Conservation (phyloP, 2,329 filamentous ascomycete genomes). For the Graphium sp. region DNA sequence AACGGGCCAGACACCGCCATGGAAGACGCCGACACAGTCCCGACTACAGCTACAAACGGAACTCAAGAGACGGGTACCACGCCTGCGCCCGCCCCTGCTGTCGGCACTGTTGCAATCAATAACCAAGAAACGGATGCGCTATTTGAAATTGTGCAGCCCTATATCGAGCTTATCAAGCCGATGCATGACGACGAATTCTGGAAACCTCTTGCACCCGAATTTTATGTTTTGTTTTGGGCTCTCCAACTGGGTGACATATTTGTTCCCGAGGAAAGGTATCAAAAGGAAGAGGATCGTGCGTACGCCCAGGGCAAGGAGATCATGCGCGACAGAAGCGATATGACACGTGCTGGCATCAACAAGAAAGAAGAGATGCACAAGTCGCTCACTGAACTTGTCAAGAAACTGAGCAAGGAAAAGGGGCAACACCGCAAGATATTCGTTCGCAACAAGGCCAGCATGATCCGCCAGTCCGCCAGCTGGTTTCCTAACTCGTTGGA, state of each 20-base stretch:
- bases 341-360: conserved; percentile 46
- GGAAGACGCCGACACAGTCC: conserved; percentile 16
- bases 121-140: no score
- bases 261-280: conserved; percentile 62
- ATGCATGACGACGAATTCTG: conserved; percentile 47
- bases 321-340: conserved; percentile 55
- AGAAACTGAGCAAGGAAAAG: conserved; percentile 7
- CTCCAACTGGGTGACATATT: conserved; percentile 68
- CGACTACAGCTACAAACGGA: conserved; percentile 5
- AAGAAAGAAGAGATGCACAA: conserved; percentile 57
- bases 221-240: conserved; percentile 88
- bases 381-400: conserved; percentile 41
- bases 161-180: conserved; percentile 52
- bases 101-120: no score
- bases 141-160: conserved; percentile 54
- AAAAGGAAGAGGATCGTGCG: conserved; percentile 53
- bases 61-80: no score
- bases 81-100: no score
- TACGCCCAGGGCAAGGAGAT: conserved; percentile 51
- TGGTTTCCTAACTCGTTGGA: conserved; percentile 60
- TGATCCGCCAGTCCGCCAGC: conserved; percentile 57
- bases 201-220: conserved; percentile 56
- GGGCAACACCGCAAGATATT: conserved; percentile 6
- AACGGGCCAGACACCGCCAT: no score
- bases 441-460: conserved; percentile 30